Percentiles rank a stretch among this genome's conserved stretches.
Conservation (phyloP, 2,329 filamentous ascomycete species). For the Leptodontidium sp. region DNA sequence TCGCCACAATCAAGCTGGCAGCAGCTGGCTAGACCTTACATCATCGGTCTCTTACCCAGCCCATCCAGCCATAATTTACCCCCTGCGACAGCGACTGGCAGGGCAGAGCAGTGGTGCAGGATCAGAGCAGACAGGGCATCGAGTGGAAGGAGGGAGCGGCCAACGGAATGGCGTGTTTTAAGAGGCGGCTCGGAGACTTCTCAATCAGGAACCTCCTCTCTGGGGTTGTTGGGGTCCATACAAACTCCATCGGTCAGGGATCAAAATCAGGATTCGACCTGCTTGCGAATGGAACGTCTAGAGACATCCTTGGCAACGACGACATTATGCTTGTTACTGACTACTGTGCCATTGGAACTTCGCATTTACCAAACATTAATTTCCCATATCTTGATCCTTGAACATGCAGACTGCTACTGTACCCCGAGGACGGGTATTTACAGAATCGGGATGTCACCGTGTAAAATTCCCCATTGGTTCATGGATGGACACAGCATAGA, state of each 20-base stretch:
- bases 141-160: too few species aligned
- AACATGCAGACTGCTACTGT: neutral
- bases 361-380: slow-evolving; percentile 6
- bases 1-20: slow-evolving; percentile 16
- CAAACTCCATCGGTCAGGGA: neutral
- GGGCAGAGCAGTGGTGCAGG: neutral
- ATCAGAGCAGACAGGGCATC: too few species aligned
- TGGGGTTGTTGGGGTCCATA: slow-evolving; percentile 13
- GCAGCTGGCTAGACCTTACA: slow-evolving; percentile 13
- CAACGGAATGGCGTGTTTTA: slow-evolving; percentile 20
- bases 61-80: slow-evolving; percentile 8
- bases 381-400: neutral
- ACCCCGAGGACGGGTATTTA: neutral
- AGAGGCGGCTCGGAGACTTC: slow-evolving; percentile 22
- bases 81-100: slow-evolving; percentile 1
- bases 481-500: neutral
- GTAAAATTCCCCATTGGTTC: neutral
- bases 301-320: slow-evolving; percentile 13
- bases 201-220: slow-evolving; percentile 20
- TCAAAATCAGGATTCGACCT: slow-evolving; percentile 9
- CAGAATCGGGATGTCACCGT: neutral
- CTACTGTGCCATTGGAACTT: neutral
- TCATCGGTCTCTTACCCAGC: slow-evolving; percentile 15
- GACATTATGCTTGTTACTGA: slow-evolving; percentile 1
- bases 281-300: slow-evolving; percentile 15